Percentiles rank a stretch among this genome's conserved stretches.
Evolutionary conservation across 2,329 filamentous ascomycete genomes (phyloP).

Genomic region (Didymella lethalis): DNA sequence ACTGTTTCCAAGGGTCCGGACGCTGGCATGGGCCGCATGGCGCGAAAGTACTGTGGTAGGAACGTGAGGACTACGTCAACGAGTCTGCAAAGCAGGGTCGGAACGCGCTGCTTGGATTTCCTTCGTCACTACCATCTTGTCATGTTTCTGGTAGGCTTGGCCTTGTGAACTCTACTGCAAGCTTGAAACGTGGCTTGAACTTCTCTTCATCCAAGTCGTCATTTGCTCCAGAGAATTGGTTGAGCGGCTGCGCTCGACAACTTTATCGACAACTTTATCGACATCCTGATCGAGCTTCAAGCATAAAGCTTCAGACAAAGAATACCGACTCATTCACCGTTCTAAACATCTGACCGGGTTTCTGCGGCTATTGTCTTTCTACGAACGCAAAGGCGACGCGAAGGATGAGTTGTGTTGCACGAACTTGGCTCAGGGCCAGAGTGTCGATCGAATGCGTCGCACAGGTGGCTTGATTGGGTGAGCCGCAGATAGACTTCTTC

Average conservation of each 20-base stretch:
- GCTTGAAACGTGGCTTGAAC: slow-evolving; percentile 12
- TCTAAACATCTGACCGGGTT: background rate
- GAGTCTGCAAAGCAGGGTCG: slow-evolving; percentile 4
- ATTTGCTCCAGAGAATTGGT: background rate
- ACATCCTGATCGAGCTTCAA: background rate
- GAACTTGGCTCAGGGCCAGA: background rate
- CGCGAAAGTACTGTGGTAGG: background rate
- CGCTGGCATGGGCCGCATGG: background rate
- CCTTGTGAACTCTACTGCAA: slow-evolving; percentile 3
- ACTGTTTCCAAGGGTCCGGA: background rate
- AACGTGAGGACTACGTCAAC: slow-evolving; percentile 11
- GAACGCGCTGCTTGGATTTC: background rate
- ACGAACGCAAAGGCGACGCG: slow-evolving; percentile 14
- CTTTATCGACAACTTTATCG: slow-evolving; percentile 5
- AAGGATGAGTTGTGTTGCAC: slow-evolving; percentile 2
- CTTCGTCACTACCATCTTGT: slow-evolving; percentile 8
- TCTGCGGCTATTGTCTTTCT: slow-evolving; percentile 2
- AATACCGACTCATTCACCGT: background rate
- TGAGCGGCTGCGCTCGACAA: slow-evolving; percentile 3
- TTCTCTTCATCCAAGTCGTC: slow-evolving; percentile 1
- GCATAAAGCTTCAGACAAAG: background rate
- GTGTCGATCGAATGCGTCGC: slow-evolving; percentile 13
- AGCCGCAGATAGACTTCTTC: background rate
- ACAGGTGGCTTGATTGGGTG: slow-evolving; percentile 7
- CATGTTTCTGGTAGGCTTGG: background rate